These are phyloP conservation scores for Chlamydomonas schloesseri DNA, from an alignment of 139 green algal species.

Conservation along the genomic window DNA sequence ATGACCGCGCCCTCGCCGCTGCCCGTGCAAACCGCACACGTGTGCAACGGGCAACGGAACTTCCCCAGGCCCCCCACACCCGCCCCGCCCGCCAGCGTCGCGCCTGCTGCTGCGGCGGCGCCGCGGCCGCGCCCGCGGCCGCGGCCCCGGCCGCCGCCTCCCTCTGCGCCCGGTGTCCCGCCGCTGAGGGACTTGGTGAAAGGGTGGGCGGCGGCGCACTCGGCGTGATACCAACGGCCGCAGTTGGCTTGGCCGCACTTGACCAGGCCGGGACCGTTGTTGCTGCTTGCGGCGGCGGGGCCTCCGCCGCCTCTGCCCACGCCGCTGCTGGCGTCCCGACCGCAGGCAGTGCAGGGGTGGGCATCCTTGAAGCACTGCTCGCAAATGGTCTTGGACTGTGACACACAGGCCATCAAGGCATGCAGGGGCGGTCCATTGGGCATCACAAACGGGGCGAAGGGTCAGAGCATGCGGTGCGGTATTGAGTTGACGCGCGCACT, in stretches of 20 bases:
- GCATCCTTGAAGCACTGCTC: conserved; percentile 24
- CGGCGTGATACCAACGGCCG: conserved; percentile 51
- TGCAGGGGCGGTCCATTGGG: too few relatives aligned
- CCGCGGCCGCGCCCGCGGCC: conserved; percentile 5
- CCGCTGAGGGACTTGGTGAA: neutral
- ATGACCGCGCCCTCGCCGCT: conserved; percentile 56
- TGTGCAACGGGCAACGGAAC: conserved; percentile 62
- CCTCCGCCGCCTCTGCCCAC: too few relatives aligned
- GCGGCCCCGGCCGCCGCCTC: conserved; percentile 11
- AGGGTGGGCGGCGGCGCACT: conserved; percentile 35
- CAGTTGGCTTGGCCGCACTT: conserved; percentile 60
- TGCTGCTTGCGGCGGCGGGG: conserved; percentile 6
- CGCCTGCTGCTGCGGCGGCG: neutral
- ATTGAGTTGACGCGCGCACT: too few relatives aligned
- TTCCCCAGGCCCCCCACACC: neutral
- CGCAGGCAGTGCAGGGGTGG: conserved; percentile 47
- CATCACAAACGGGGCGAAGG: too few relatives aligned
- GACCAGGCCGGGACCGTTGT: conserved; percentile 6
- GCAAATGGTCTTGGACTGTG: conserved; percentile 2
- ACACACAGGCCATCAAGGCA: too few relatives aligned
- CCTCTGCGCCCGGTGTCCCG: neutral
- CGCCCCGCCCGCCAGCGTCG: neutral
- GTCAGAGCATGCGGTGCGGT: too few relatives aligned
- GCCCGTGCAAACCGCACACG: conserved; percentile 54
- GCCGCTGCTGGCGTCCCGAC: conserved; percentile 16